phyloP scores from a whole-genome alignment of 148 eudicot genomes.

The Gaultheria prostrata region DNA sequence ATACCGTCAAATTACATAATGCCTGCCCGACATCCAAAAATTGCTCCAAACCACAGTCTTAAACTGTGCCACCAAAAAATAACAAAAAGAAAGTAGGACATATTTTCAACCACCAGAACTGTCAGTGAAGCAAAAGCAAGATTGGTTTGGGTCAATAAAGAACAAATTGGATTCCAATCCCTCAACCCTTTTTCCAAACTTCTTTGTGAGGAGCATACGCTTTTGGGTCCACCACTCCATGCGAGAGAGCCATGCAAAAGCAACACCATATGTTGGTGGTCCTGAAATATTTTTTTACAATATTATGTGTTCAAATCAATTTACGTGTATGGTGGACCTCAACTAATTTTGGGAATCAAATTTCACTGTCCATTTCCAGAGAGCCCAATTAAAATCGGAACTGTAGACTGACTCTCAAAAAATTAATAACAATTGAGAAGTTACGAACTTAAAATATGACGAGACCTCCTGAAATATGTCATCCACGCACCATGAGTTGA shows the following conservation, averaged over 20 bases:
- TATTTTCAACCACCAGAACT: not conserved
- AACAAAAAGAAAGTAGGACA: not conserved
- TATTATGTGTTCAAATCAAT: no score
- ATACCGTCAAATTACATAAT: no score
- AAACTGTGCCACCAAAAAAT: not conserved
- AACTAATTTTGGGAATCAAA: no score
- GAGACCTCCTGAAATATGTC: not conserved
- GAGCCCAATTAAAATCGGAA: no score
- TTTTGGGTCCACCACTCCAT: not conserved
- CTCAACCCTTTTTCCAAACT: not conserved
- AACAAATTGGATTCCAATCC: slow-evolving; percentile 5
- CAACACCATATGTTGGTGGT: not conserved
- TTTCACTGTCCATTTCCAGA: no score
- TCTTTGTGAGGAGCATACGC: slow-evolving; percentile 8
- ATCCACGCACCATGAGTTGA: not conserved
- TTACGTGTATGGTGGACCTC: no score
- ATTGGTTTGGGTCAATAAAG: not conserved
- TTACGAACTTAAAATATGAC: no score
- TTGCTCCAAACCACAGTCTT: no score
- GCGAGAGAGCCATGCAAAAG: not conserved
- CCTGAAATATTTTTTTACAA: not conserved
- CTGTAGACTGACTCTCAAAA: no score
- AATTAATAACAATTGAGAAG: no score
- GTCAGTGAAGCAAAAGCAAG: not conserved
- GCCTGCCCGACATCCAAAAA: no score